phyloP scores from a whole-genome alignment of 2,329 filamentous ascomycete species.

The Curvularia eragrostidis region DNA sequence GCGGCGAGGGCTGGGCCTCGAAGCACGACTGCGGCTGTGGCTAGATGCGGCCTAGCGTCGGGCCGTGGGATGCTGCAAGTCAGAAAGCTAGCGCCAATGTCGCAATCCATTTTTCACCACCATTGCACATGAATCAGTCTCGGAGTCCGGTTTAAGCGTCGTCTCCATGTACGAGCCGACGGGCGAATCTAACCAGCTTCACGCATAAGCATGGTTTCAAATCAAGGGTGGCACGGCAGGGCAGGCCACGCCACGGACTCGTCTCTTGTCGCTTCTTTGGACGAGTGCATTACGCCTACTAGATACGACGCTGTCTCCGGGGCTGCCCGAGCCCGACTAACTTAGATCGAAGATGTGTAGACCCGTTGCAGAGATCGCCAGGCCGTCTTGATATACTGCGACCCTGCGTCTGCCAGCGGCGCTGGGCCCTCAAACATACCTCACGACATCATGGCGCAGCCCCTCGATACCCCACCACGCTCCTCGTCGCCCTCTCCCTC shows the following conservation, averaged over 20 bases:
- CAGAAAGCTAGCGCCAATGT: constrained; percentile 14
- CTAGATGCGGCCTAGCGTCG: constrained; percentile 26
- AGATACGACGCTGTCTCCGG: constrained; percentile 12
- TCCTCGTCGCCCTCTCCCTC: constrained; percentile 14
- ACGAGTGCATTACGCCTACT: constrained; percentile 23
- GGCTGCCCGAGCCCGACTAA: constrained; percentile 18
- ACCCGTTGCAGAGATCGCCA: constrained; percentile 14
- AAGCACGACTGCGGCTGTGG: constrained; percentile 29
- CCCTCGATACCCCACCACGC: constrained; percentile 17
- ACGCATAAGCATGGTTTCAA: neutral
- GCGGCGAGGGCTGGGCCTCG: constrained; percentile 30
- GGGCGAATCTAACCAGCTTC: neutral
- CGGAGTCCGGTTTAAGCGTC: constrained; percentile 6
- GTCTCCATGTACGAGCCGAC: neutral
- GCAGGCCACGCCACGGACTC: neutral
- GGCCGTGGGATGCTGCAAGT: constrained; percentile 13
- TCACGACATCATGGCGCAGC: constrained; percentile 23
- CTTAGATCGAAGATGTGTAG: constrained; percentile 16
- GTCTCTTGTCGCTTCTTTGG: constrained; percentile 17
- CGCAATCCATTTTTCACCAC: constrained; percentile 20
- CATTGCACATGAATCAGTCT: constrained; percentile 6
- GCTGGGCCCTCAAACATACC: neutral
- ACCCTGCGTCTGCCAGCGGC: constrained; percentile 8
- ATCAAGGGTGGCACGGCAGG: constrained; percentile 3
- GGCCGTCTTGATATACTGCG: constrained; percentile 13